Percentiles rank a stretch among this genome's conserved stretches.
Conservation (phyloP, 768 basidiomycete genomes). For the Infundibulicybe gibba region DNA sequence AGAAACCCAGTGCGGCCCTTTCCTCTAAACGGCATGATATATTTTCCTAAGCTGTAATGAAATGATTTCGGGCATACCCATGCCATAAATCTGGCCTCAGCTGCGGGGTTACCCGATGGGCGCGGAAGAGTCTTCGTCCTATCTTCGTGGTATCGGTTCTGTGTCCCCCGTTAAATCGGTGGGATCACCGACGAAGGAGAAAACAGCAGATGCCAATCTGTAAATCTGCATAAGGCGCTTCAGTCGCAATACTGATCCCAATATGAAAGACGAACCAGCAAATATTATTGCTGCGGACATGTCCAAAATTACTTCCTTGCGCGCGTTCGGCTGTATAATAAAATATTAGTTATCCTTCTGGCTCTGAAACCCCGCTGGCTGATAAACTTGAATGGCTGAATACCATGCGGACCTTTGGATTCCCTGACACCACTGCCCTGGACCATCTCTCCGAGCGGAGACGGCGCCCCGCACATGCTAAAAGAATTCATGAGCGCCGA, state of each 20-base stretch:
- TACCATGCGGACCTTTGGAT: neutral
- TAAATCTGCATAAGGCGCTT: neutral
- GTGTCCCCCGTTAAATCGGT: neutral
- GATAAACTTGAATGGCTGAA: too few relatives aligned
- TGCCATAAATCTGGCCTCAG: slow-evolving; percentile 6
- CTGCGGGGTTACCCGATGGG: slow-evolving; percentile 3
- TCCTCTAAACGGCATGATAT: neutral
- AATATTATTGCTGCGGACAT: slow-evolving; percentile 8
- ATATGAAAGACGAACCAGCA: slow-evolving; percentile 5
- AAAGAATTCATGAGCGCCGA: slow-evolving; percentile 3
- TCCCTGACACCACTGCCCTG: neutral
- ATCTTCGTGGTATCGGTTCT: slow-evolving; percentile 2
- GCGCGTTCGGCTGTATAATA: slow-evolving; percentile 4
- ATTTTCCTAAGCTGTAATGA: neutral
- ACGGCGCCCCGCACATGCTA: slow-evolving; percentile 4
- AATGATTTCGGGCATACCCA: slow-evolving; percentile 3
- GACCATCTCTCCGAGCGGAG: neutral
- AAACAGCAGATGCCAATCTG: slow-evolving; percentile 2
- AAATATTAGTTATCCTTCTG: slow-evolving; percentile 9
- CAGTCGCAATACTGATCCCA: neutral
- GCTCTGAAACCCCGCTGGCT: neutral
- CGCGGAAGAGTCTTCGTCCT: slow-evolving; percentile 5
- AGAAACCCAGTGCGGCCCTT: slow-evolving; percentile 7
- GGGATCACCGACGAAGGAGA: neutral
- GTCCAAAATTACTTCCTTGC: slow-evolving; percentile 3